Evolutionary conservation across 805 yeast species (phyloP).

Genomic region (Candida montana): DNA sequence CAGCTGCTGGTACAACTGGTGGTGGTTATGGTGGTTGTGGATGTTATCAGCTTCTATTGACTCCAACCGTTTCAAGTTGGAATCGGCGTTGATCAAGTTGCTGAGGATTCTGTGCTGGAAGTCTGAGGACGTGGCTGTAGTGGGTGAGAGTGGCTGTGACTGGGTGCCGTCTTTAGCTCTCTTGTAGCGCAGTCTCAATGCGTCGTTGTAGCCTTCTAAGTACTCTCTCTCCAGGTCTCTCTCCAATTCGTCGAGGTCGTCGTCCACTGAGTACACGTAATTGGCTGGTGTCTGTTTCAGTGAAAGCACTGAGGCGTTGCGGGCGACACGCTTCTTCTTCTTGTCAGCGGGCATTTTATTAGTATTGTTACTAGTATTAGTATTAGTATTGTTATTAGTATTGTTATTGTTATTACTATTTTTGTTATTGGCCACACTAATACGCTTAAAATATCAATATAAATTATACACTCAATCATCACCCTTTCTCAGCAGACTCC

Average conservation of each 20-base stretch:
- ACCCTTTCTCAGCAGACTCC: no score
- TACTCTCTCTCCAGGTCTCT: slow-evolving; percentile 55
- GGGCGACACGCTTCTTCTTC: slow-evolving; percentile 22
- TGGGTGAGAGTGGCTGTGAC: slow-evolving; percentile 2
- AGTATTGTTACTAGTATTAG: no score
- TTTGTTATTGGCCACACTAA: no score
- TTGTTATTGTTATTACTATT: no score
- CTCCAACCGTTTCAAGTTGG: slow-evolving; percentile 21
- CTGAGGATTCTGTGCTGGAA: slow-evolving; percentile 13
- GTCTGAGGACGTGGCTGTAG: background rate
- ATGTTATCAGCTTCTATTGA: slow-evolving; percentile 17
- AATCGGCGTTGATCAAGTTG: slow-evolving; percentile 23
- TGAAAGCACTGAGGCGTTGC: slow-evolving; percentile 16
- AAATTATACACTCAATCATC: no score
- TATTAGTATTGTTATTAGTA: no score
- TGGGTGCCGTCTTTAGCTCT: slow-evolving; percentile 19
- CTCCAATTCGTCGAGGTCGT: slow-evolving; percentile 68
- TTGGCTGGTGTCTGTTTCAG: slow-evolving; percentile 14
- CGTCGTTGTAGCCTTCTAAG: slow-evolving; percentile 70
- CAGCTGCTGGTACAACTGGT: slow-evolving; percentile 7
- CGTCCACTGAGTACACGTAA: slow-evolving; percentile 71
- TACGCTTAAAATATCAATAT: no score
- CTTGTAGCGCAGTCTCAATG: slow-evolving; percentile 45
- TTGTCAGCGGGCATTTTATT: no score
- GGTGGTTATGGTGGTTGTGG: slow-evolving; percentile 14